Evolutionary conservation across 306 rosid species (phyloP).

Genomic region (Pterocarpus macrocarpus): DNA sequence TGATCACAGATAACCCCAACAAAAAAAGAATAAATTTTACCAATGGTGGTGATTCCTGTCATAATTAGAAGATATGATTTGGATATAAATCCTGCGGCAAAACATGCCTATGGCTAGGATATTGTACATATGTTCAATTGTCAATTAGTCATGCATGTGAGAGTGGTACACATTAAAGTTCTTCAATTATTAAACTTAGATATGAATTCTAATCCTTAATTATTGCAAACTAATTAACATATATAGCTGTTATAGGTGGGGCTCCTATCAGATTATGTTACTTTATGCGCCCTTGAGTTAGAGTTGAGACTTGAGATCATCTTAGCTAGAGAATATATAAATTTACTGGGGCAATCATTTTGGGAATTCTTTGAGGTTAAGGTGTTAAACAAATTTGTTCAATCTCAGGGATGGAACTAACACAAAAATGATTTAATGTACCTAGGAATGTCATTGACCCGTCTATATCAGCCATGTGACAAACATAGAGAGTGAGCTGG

Average conservation of each 20-base stretch:
- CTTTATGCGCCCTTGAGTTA: conserved; percentile 10
- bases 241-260: neutral
- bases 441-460: conserved; percentile 48
- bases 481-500: conserved; percentile 39
- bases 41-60: conserved; percentile 25
- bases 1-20: conserved; percentile 29
- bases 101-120: conserved; percentile 7
- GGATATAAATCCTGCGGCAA: conserved; percentile 33
- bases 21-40: conserved; percentile 24
- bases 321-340: neutral
- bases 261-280: neutral
- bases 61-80: conserved; percentile 31
- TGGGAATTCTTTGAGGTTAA: conserved; percentile 45
- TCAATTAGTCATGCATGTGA: neutral
- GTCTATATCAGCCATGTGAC: conserved; percentile 48
- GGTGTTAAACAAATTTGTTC: conserved; percentile 40
- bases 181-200: conserved; percentile 13
- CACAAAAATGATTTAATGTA: conserved; percentile 34
- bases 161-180: neutral
- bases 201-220: conserved; percentile 6
- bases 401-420: conserved; percentile 27
- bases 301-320: neutral
- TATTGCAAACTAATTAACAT: neutral
- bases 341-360: conserved; percentile 27
- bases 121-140: conserved; percentile 9